Evolutionary conservation across 495 filamentous ascomycete species (phyloP).

Genomic region (Melanomma pulvis-pyrius): DNA sequence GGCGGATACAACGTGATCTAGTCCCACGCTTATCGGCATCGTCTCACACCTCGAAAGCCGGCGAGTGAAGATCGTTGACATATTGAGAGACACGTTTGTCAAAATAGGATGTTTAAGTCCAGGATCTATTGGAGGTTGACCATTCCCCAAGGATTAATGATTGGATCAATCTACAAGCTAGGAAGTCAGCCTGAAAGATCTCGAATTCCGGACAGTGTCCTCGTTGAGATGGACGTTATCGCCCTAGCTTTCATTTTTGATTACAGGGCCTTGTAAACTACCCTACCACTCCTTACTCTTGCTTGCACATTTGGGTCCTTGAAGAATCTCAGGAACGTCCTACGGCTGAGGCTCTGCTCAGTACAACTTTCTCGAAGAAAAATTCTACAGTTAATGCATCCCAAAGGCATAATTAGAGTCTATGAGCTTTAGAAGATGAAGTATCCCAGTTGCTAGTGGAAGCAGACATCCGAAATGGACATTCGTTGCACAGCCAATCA

Average conservation of each 20-base stretch:
- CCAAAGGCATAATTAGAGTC: too few species aligned
- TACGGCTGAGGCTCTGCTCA: not conserved
- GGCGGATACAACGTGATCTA: not conserved
- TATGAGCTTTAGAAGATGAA: too few species aligned
- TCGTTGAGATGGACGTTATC: not conserved
- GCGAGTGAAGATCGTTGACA: not conserved
- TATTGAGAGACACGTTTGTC: not conserved
- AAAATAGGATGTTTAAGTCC: slow-evolving; percentile 6
- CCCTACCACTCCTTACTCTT: not conserved
- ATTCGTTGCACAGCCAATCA: not conserved
- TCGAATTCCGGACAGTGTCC: slow-evolving; percentile 2
- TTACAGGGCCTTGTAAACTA: slow-evolving; percentile 1
- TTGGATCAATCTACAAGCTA: not conserved
- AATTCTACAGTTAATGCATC: too few species aligned
- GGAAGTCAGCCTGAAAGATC: not conserved
- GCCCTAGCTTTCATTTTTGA: not conserved
- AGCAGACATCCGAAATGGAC: not conserved
- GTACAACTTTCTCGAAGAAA: too few species aligned
- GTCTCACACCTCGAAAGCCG: not conserved
- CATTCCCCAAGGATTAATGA: not conserved
- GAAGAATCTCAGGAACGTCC: not conserved
- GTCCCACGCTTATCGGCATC: not conserved
- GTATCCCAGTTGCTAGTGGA: too few species aligned
- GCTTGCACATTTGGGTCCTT: not conserved
- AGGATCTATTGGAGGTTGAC: not conserved